These are phyloP conservation scores for Blastomyces emzantsi DNA, from an alignment of 2,329 filamentous ascomycete genomes.

Conservation along the genomic window DNA sequence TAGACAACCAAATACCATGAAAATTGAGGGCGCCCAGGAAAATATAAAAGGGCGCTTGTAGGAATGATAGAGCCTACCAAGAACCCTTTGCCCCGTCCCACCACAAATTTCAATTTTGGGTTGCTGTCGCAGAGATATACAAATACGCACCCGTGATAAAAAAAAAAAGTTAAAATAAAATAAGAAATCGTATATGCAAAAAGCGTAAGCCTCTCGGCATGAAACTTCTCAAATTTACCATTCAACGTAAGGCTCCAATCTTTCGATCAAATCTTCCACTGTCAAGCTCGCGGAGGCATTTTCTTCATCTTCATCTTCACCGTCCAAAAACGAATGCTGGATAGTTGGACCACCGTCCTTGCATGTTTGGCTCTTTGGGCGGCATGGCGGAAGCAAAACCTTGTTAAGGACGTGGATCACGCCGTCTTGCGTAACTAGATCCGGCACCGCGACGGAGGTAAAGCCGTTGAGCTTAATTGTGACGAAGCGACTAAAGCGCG, in stretches of 20 bases:
- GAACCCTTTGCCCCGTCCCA: background rate
- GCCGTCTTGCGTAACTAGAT: constrained; percentile 67
- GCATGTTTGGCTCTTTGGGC: constrained; percentile 29
- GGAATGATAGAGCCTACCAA: background rate
- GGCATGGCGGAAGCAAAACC: constrained; percentile 68
- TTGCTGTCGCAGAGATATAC: background rate
- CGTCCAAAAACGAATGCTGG: constrained; percentile 3
- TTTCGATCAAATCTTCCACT: background rate
- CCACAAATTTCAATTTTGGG: background rate
- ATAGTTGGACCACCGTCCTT: constrained; percentile 20
- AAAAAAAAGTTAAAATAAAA: too few species aligned
- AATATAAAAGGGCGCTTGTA: background rate
- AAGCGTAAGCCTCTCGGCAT: background rate
- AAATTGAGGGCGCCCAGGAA: background rate
- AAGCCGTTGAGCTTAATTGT: constrained; percentile 69
- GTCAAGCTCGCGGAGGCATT: background rate
- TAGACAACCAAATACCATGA: background rate
- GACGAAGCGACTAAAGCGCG: constrained; percentile 57
- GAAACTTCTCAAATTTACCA: background rate
- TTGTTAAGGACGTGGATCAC: constrained; percentile 68
- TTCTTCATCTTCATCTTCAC: background rate
- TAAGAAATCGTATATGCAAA: background rate
- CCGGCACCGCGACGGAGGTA: constrained; percentile 54
- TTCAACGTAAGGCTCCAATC: background rate
- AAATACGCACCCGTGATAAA: background rate